Evolutionary conservation across 1,139 yeast genomes (phyloP), one percentile per base, ranked within the genome.

Genomic region (Candida sanyaensis): DNA sequence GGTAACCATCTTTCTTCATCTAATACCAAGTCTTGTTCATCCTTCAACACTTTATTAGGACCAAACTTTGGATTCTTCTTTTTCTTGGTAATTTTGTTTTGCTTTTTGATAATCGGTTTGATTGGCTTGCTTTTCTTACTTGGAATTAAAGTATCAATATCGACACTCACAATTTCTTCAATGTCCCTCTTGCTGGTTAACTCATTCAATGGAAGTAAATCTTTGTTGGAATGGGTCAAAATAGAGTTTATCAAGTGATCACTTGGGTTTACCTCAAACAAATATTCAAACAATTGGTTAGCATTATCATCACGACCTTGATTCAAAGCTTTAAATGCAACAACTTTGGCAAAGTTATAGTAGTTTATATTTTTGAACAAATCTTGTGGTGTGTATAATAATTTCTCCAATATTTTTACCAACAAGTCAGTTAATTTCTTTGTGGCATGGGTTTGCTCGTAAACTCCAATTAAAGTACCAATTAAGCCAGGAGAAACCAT

Each of bases 1-100:
- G 97, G 96, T 46, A 91, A 69, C 98, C 98, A 92, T 69, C 97
- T 83, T 65, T 92, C 97, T 31, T 61, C 60, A 52, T 76, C 80
- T 45, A 74, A 59, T 13, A 47, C 55, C 32, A 69, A 59, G 41
- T 71, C 68, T 7, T 61, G 62, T 28, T 59, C 64, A 5, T 72
- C 67, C 49, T 68, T 66, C 41, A 70, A 40, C 1, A 65, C 61
- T 57, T 74, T 79, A 56, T 60, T 58, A 28, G 70, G 54, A 37
- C 78, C 71, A 53, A 75, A 75, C 51, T 64, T 69, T 6, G 78
- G 66, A 43, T 58, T 59, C 32, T 58, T 61, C 17, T 55, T 45
- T 55, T 62, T 56, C 48, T 56, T 68, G 54, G 66, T 67, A 24
- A 50, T 45, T 43, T 55, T 43, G 41, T 47, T 32, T 24, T 41